Evolutionary conservation across 1,139 yeast genomes (phyloP).

Genomic region (Geotrichum candidum): DNA sequence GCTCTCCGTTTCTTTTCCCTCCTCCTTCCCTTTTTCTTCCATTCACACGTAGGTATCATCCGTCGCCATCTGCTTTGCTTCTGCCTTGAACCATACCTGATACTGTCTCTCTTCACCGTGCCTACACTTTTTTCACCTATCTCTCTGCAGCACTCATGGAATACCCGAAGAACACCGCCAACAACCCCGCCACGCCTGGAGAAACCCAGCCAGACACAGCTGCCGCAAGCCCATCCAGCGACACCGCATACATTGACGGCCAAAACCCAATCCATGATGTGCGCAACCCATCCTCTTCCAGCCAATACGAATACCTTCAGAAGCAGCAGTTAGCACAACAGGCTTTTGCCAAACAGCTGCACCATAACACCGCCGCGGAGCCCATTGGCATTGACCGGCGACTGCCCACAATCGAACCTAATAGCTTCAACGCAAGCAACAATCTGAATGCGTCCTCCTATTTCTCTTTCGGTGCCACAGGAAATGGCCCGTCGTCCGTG

Average conservation of each 20-base stretch:
- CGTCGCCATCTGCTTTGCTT: neutral
- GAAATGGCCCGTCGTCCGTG: slow-evolving; percentile 31
- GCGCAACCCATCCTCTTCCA: slow-evolving; percentile 3
- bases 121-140: neutral
- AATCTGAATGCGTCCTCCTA: slow-evolving; percentile 9
- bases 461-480: slow-evolving; percentile 26
- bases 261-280: slow-evolving; percentile 6
- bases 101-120: neutral
- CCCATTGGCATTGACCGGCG: slow-evolving; percentile 21
- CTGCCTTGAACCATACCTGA: neutral
- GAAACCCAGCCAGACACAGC: neutral
- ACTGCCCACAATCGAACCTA: slow-evolving; percentile 1
- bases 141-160: neutral
- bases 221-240: neutral
- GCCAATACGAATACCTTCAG: slow-evolving; percentile 24
- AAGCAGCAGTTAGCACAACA: slow-evolving; percentile 24
- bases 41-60: neutral
- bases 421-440: slow-evolving; percentile 1
- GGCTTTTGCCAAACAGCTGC: slow-evolving; percentile 20
- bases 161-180: neutral
- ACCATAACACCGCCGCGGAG: slow-evolving; percentile 17
- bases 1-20: neutral
- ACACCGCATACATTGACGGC: slow-evolving; percentile 9
- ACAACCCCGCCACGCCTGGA: neutral
- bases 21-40: neutral